Evolutionary conservation across 768 basidiomycete species (phyloP).

Genomic region (Leccinellum albellum): DNA sequence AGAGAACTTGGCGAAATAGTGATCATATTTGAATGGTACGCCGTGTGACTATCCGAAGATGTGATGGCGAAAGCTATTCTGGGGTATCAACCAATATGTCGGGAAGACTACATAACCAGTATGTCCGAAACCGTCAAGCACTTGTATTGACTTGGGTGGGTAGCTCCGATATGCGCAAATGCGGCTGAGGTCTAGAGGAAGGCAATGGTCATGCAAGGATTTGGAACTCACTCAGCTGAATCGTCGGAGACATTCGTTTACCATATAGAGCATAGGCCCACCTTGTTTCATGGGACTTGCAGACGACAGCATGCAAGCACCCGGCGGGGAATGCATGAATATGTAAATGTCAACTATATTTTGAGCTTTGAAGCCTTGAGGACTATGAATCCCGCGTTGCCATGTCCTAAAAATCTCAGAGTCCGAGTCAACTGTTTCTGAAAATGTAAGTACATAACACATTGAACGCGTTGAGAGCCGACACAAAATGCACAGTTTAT

Average conservation of each 20-base stretch:
- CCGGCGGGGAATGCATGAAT: neutral
- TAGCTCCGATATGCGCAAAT: neutral
- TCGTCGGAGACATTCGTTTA: neutral
- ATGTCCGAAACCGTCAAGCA: neutral
- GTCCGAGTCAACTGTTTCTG: neutral
- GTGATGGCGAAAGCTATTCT: neutral
- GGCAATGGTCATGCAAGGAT: conserved; percentile 1
- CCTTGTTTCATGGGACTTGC: conserved; percentile 1
- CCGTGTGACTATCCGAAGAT: conserved; percentile 4
- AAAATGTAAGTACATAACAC: no score
- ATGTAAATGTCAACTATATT: neutral
- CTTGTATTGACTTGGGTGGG: neutral
- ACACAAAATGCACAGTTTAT: neutral
- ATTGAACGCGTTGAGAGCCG: neutral
- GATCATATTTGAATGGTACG: neutral
- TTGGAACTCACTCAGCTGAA: conserved; percentile 13
- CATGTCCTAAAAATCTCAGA: neutral
- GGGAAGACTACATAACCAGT: neutral
- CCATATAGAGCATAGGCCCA: conserved; percentile 2
- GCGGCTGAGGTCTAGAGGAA: neutral
- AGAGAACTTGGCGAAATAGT: neutral
- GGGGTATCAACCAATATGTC: neutral
- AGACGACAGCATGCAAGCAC: neutral
- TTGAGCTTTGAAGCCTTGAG: neutral
- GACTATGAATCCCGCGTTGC: neutral